Percentiles rank a stretch among this genome's conserved stretches.
These are phyloP conservation scores for Podospora tetraspora DNA, from an alignment of 495 filamentous ascomycete species.

Conservation along the genomic window DNA sequence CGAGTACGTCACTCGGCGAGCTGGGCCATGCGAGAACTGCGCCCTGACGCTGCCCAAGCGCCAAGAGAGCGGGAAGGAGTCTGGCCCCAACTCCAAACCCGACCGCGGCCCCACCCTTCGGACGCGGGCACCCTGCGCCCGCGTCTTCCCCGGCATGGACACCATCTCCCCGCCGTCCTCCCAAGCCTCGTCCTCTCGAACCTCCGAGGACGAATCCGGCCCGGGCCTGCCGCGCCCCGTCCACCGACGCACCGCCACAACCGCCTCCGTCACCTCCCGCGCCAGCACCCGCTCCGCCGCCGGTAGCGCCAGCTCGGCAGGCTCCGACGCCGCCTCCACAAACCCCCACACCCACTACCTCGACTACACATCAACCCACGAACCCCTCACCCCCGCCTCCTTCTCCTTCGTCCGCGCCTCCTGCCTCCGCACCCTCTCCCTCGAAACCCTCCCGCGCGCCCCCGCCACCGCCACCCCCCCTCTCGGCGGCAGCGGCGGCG, in stretches of 20 bases:
- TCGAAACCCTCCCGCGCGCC: conserved; percentile 73
- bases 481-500: background rate
- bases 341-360: conserved; percentile 69
- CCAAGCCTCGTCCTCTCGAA: conserved; percentile 40
- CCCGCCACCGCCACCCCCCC: conserved; percentile 29
- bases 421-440: conserved; percentile 78
- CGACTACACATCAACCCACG: conserved; percentile 81
- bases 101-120: conserved; percentile 39
- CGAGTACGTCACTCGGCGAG: conserved; percentile 49
- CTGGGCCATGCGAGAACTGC: conserved; percentile 56
- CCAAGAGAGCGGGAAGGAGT: conserved; percentile 35
- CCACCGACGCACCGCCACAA: conserved; percentile 30
- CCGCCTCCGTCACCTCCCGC: conserved; percentile 33
- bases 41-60: conserved; percentile 55
- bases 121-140: conserved; percentile 46
- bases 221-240: conserved; percentile 13
- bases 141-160: conserved; percentile 38
- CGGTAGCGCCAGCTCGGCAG: background rate
- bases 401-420: conserved; percentile 81
- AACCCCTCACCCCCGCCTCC: conserved; percentile 66
- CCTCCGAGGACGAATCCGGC: conserved; percentile 41
- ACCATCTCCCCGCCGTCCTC: conserved; percentile 39
- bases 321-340: conserved; percentile 16
- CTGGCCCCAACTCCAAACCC: conserved; percentile 24
- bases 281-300: conserved; percentile 38